A percentile compares a stretch with the other conserved stretches of the same genome.
Evolutionary conservation across 495 filamentous ascomycete species (phyloP).

Genomic region (Neurospora sp.): DNA sequence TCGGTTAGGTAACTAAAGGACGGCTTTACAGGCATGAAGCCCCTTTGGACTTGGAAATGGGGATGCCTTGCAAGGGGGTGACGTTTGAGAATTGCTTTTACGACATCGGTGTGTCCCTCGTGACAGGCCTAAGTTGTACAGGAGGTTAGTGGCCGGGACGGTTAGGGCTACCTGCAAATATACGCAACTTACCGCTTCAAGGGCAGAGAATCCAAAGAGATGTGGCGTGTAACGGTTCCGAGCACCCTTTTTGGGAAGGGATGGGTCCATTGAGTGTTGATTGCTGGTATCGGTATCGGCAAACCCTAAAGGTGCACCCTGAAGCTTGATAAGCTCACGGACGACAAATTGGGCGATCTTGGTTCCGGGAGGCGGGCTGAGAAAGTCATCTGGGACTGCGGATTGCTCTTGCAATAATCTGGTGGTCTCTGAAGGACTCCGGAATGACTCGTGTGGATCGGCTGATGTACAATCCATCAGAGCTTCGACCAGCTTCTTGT

Average conservation of each 20-base stretch:
- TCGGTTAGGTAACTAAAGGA: background rate
- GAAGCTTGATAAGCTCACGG: background rate
- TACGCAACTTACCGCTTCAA: background rate
- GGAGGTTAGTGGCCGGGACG: background rate
- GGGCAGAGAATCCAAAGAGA: background rate
- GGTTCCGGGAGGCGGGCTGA: background rate
- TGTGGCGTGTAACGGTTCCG: background rate
- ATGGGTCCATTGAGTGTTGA: background rate
- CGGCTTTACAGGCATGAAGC: background rate
- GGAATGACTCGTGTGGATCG: background rate
- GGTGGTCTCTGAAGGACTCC: background rate
- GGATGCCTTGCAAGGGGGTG: background rate
- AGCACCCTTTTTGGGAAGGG: background rate
- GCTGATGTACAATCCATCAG: slow-evolving; percentile 1
- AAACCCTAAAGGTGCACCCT: background rate
- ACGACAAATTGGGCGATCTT: background rate
- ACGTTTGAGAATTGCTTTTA: background rate
- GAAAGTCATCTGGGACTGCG: background rate
- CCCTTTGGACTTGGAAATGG: background rate
- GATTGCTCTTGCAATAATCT: background rate
- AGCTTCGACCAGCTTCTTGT: background rate
- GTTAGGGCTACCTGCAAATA: background rate
- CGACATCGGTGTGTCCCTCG: background rate
- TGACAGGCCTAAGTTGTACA: background rate
- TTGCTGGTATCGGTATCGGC: background rate